Conservation (phyloP, 2,329 filamentous ascomycete species). For the Myrmaecium sp. region DNA sequence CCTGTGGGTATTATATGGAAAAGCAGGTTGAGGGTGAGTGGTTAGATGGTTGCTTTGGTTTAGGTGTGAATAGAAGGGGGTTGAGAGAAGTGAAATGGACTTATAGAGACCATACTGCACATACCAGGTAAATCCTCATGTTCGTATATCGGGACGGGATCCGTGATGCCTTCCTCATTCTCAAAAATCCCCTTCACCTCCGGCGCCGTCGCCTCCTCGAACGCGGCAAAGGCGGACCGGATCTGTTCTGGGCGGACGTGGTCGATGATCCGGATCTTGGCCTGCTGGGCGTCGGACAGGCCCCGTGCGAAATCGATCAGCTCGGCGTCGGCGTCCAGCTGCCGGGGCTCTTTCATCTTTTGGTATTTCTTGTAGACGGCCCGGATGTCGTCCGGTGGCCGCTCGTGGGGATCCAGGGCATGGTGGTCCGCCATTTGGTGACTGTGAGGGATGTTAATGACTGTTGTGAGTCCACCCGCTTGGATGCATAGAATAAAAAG, state of each 20-base stretch:
- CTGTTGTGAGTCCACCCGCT: background rate
- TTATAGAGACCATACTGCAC: slow-evolving; percentile 2
- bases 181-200: slow-evolving; percentile 1
- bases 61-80: slow-evolving; percentile 1
- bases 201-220: too few species aligned
- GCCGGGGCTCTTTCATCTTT: slow-evolving; percentile 32
- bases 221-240: too few species aligned
- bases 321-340: slow-evolving; percentile 30
- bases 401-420: slow-evolving; percentile 55
- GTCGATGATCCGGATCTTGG: too few species aligned
- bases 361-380: slow-evolving; percentile 60
- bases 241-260: too few species aligned
- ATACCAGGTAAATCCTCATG: slow-evolving; percentile 53
- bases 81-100: background rate
- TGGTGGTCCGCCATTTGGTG: background rate
- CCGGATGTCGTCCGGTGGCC: slow-evolving; percentile 54
- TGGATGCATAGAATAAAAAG: too few species aligned
- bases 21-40: too few species aligned
- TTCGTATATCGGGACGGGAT: slow-evolving; percentile 33
- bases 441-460: background rate
- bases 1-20: too few species aligned
- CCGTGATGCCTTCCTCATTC: slow-evolving; percentile 4
- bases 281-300: too few species aligned
- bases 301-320: slow-evolving; percentile 23
- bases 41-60: too few species aligned